Evolutionary conservation across 2,329 filamentous ascomycete species (phyloP), one percentile per base, ranked within the genome.

Genomic region (Phoma sp.): DNA sequence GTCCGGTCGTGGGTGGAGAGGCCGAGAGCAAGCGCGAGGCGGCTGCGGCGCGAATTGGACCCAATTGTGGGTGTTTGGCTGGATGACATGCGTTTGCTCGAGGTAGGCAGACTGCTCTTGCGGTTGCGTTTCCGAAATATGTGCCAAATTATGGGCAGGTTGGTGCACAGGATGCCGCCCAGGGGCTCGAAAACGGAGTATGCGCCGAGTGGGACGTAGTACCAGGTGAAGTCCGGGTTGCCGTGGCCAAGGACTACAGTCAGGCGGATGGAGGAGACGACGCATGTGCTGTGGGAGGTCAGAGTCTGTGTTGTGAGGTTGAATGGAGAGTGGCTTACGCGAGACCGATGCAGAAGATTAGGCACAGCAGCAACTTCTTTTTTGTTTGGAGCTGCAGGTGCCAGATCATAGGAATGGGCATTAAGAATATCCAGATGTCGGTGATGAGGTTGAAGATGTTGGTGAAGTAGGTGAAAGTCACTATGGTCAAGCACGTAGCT

Each of bases 391-490:
- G 49, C 24, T 71, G 68, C 22, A 72, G 42, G 44, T 69, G 67
- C 68, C 68, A 71, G 11, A 72, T 71, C 43, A 71, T 68, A n/a
- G 70, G 70, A 0, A 70, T 44, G 22, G 70, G 70, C 60, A 72
- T 68, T 2, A 72, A 45, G 45, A 72, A 72, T 27, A 72, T 71
- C 64, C 67, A 70, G 10, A 72, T 57, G 44, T 72, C 70, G 7
- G 68, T 71, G 23, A 68, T 58, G 9, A 72, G 58, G 41, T 72
- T 72, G 7, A 65, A 66, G 33, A 72, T 68, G 59, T 72, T 72
- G 30, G 70, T 72, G 53, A 71, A 71, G 50, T 71, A 71, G 6
- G 62, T 66, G 33, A 71, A 72, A 14, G 59, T 66, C 27, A 68
- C 64, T 22, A 71, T 62, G 23, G 67, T 47, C 23, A 71, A 55